phyloP scores from a whole-genome alignment of 495 filamentous ascomycete species.

The Penicillium longicatenatum region DNA sequence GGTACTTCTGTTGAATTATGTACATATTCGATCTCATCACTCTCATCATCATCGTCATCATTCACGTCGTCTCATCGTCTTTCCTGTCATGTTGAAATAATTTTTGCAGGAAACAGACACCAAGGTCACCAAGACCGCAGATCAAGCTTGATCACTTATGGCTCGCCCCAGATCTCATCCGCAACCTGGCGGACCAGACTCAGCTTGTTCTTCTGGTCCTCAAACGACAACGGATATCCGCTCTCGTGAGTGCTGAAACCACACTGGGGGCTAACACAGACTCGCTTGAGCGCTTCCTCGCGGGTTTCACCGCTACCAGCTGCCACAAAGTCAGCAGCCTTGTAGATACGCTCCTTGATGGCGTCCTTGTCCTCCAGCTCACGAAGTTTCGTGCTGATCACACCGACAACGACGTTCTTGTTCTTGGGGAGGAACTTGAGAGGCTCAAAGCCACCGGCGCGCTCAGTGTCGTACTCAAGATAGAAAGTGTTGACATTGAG shows the following conservation, averaged over 20 bases:
- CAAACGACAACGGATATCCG: slow-evolving; percentile 60
- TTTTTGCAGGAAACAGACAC: slow-evolving; percentile 11
- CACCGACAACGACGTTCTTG: slow-evolving; percentile 67
- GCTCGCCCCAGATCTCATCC: slow-evolving; percentile 48
- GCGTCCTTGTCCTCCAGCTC: slow-evolving; percentile 62
- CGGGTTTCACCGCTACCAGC: slow-evolving; percentile 43
- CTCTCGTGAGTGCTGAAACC: slow-evolving; percentile 67
- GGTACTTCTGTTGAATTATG: slow-evolving; percentile 3
- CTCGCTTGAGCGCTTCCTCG: slow-evolving; percentile 55
- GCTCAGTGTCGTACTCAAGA: slow-evolving; percentile 68
- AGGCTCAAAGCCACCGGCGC: slow-evolving; percentile 68
- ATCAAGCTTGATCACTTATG: slow-evolving; percentile 8
- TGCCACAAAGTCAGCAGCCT: slow-evolving; percentile 62
- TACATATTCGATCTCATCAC: not conserved
- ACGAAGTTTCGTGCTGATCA: slow-evolving; percentile 66
- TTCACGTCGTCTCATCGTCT: slow-evolving; percentile 15
- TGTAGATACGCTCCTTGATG: slow-evolving; percentile 57
- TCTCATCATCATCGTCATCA: slow-evolving; percentile 9
- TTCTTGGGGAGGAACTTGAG: slow-evolving; percentile 60
- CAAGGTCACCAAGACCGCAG: not conserved
- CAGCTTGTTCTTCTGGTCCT: slow-evolving; percentile 60
- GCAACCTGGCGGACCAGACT: slow-evolving; percentile 49
- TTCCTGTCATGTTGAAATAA: slow-evolving; percentile 23
- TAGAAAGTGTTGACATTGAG: slow-evolving; percentile 69
- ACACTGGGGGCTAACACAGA: slow-evolving; percentile 69